These are phyloP conservation scores for Penicillium lividum DNA, from an alignment of 495 filamentous ascomycete species.

Conservation along the genomic window DNA sequence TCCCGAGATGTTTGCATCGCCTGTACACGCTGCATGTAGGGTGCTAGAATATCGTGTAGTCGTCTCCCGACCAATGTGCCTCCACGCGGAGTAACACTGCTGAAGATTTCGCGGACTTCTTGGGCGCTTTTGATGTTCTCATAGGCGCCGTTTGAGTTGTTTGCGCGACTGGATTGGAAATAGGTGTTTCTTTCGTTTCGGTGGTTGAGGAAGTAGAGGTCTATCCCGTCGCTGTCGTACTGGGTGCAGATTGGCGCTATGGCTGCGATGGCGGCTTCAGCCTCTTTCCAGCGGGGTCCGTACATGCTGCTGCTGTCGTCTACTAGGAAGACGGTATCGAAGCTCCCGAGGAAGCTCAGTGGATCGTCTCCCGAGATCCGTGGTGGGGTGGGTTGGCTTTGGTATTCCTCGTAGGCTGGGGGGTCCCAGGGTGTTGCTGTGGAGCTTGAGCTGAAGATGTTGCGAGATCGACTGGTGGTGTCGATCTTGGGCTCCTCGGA, in stretches of 20 bases:
- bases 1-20: constrained; percentile 44
- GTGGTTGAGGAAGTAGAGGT: constrained; percentile 89
- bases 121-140: constrained; percentile 54
- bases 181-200: constrained; percentile 33
- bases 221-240: constrained; percentile 87
- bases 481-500: constrained; percentile 1
- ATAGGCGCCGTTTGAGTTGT: constrained; percentile 47
- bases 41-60: constrained; percentile 70
- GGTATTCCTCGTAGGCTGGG: constrained; percentile 32
- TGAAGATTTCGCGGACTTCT: constrained; percentile 67
- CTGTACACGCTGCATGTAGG: constrained; percentile 58
- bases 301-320: constrained; percentile 91
- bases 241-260: constrained; percentile 85
- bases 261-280: constrained; percentile 64
- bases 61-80: constrained; percentile 76
- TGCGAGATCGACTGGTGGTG: not conserved
- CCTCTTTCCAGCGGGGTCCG: constrained; percentile 76
- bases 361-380: constrained; percentile 55
- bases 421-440: constrained; percentile 28
- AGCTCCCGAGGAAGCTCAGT: constrained; percentile 67
- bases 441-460: not conserved
- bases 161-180: not conserved
- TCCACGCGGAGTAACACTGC: constrained; percentile 59
- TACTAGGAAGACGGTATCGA: constrained; percentile 92
- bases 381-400: not conserved